These are phyloP conservation scores for Suillus discolor DNA, from an alignment of 768 basidiomycete species.

Conservation along the genomic window DNA sequence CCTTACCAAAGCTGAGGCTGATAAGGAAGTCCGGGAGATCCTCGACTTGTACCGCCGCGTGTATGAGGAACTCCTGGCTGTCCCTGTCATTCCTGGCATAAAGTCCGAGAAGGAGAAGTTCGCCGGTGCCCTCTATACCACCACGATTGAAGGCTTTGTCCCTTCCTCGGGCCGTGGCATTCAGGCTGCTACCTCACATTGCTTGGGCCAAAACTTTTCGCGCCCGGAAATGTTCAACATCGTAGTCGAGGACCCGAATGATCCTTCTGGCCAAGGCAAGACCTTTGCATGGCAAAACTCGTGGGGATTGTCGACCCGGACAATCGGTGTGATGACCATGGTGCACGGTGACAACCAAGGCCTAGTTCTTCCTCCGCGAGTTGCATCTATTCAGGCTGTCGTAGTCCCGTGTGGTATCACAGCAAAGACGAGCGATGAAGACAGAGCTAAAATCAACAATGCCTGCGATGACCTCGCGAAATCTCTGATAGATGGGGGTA, in stretches of 20 bases:
- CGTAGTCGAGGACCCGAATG: constrained; percentile 90
- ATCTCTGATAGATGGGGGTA: constrained; percentile 67
- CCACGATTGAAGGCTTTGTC: constrained; percentile 97
- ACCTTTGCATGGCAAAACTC: constrained; percentile 96
- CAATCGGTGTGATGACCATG: constrained; percentile 99
- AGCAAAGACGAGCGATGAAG: constrained; percentile 74
- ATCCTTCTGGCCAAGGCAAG: constrained; percentile 66
- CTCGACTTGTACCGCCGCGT: constrained; percentile 95
- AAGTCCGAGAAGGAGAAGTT: constrained; percentile 99
- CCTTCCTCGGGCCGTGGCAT: constrained; percentile 97
- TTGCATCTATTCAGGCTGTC: constrained; percentile 90
- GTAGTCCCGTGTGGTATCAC: constrained; percentile 94
- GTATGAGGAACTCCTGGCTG: constrained; percentile 95
- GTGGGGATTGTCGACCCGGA: constrained; percentile 96
- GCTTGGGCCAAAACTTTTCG: constrained; percentile 98
- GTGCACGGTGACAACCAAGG: constrained; percentile 98
- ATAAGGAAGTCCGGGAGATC: constrained; percentile 88
- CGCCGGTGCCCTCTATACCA: constrained; percentile 96
- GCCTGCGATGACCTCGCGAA: constrained; percentile 79
- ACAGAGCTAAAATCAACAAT: constrained; percentile 70
- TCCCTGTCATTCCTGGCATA: constrained; percentile 94
- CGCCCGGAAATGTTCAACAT: constrained; percentile 98
- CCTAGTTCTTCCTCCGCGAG: constrained; percentile 93
- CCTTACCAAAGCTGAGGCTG: constrained; percentile 87
- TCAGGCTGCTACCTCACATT: constrained; percentile 97